Conservation (phyloP, 495 filamentous ascomycete species). For the Aspergillus nanangensis region DNA sequence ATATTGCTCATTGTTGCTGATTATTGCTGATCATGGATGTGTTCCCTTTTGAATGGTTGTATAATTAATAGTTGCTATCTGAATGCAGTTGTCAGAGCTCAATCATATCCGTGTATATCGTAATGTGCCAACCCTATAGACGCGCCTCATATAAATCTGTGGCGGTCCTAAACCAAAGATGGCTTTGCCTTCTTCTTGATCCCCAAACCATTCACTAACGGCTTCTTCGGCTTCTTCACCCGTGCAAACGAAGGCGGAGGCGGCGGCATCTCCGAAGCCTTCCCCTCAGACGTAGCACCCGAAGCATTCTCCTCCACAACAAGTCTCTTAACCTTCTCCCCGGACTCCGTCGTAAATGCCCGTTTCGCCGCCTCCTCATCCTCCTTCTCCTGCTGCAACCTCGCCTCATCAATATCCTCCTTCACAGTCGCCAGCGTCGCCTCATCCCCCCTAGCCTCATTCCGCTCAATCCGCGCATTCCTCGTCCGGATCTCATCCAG, state of each 20-base stretch:
- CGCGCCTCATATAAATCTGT: neutral
- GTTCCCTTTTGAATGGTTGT: no score
- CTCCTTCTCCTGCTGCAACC: conserved; percentile 66
- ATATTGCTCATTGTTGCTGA: conserved; percentile 13
- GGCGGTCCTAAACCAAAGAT: conserved; percentile 31
- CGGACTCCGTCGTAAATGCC: conserved; percentile 67
- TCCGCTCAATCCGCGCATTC: conserved; percentile 81
- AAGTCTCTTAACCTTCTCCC: conserved; percentile 48
- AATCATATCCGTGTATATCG: neutral
- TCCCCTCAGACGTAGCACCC: conserved; percentile 15
- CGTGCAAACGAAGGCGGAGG: conserved; percentile 71
- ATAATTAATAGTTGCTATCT: no score
- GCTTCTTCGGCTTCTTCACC: conserved; percentile 80
- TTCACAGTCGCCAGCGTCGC: conserved; percentile 38
- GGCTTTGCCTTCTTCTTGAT: conserved; percentile 81
- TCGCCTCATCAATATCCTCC: conserved; percentile 51
- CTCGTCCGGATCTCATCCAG: conserved; percentile 89
- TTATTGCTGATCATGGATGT: no score
- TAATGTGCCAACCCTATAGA: conserved; percentile 1
- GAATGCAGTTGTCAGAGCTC: no score
- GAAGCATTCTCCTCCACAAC: conserved; percentile 40
- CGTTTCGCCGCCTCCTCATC: conserved; percentile 77
- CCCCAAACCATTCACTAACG: conserved; percentile 63
- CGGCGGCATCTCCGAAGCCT: conserved; percentile 33
- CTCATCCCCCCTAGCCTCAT: conserved; percentile 51